phyloP scores from a whole-genome alignment of 2,329 filamentous ascomycete genomes.

The Talaromyces marneffei region DNA sequence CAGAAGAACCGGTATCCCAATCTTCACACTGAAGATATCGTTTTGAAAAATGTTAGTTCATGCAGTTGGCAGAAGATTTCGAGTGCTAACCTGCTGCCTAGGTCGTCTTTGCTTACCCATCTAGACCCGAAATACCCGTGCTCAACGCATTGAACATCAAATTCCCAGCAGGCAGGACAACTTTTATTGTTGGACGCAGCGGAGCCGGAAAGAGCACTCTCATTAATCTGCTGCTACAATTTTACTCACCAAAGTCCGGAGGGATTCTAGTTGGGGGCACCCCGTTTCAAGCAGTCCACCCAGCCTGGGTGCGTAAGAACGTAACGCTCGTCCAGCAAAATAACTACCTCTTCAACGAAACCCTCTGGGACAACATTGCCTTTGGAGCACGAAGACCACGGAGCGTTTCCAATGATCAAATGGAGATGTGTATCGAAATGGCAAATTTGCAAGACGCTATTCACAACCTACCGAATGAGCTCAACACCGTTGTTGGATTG shows the following conservation, averaged over 20 bases:
- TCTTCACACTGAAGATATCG: conserved; percentile 60
- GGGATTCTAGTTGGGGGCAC: conserved; percentile 63
- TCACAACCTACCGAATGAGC: conserved; percentile 58
- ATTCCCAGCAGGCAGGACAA: conserved; percentile 66
- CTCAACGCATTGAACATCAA: conserved; percentile 59
- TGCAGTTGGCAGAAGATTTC: not conserved
- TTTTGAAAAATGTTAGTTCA: conserved; percentile 57
- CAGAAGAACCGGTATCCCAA: conserved; percentile 26
- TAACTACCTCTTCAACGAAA: conserved; percentile 75
- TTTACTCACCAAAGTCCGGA: conserved; percentile 65
- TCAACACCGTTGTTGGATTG: conserved; percentile 65
- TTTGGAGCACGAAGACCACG: conserved; percentile 56
- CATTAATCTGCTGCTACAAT: conserved; percentile 69
- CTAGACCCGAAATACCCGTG: conserved; percentile 55
- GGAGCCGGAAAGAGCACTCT: conserved; percentile 92
- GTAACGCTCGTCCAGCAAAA: conserved; percentile 78
- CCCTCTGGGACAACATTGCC: conserved; percentile 69
- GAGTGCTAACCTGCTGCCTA: conserved; percentile 30
- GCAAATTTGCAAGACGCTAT: conserved; percentile 66
- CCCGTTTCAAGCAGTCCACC: conserved; percentile 56
- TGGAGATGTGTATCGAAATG: conserved; percentile 59
- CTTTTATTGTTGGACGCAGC: conserved; percentile 77
- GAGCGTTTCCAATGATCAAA: conserved; percentile 47
- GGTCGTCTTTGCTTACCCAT: conserved; percentile 79
- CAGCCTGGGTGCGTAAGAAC: conserved; percentile 68